Evolutionary conservation across 2,329 filamentous ascomycete genomes (phyloP).

Genomic region (Diaporthe destruens): DNA sequence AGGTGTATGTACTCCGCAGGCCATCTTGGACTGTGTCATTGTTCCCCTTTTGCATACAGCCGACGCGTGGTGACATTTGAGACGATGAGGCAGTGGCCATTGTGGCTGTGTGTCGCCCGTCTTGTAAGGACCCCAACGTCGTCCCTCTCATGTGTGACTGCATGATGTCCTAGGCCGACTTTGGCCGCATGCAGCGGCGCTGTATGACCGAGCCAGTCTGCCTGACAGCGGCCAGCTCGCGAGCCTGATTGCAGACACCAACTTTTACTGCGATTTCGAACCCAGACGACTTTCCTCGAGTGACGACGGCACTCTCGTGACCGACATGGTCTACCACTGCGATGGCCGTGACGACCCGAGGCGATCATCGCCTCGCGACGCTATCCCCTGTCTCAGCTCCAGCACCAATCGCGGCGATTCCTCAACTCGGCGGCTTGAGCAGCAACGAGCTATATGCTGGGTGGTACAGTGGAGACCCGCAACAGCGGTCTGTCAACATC

Average conservation of each 20-base stretch:
- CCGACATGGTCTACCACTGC: neutral
- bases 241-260: too few relatives aligned
- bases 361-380: neutral
- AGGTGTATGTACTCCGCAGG: too few relatives aligned
- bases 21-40: neutral
- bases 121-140: neutral
- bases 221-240: neutral
- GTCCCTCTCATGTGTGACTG: neutral
- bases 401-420: neutral
- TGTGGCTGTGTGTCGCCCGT: too few relatives aligned
- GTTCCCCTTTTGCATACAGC: too few relatives aligned
- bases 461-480: neutral
- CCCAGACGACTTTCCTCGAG: too few relatives aligned
- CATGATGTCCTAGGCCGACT: neutral
- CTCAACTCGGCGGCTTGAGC: neutral
- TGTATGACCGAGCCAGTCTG: neutral
- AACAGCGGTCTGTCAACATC: neutral
- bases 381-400: neutral
- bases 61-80: too few relatives aligned
- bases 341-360: slow-evolving; percentile 1
- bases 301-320: too few relatives aligned
- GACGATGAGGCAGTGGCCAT: too few relatives aligned
- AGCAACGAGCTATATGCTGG: neutral
- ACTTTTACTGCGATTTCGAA: neutral
- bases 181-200: neutral